These are phyloP conservation scores for Knoxia roxburghii DNA, from an alignment of 257 asterid species.

Conservation along the genomic window DNA sequence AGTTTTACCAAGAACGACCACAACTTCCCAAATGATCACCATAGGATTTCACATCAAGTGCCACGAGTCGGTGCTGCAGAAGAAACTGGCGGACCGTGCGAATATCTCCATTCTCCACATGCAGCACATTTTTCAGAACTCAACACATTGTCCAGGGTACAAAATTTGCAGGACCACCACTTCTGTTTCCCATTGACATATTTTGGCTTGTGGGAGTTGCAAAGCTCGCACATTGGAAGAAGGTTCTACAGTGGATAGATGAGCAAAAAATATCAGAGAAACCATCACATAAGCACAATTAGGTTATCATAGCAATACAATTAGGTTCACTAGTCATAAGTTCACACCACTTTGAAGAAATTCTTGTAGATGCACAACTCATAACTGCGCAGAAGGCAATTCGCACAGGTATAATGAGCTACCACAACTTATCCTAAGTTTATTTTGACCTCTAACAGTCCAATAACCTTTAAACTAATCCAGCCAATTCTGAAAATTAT, in stretches of 20 bases:
- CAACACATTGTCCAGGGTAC: slow-evolving; percentile 62
- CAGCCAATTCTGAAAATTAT: not conserved
- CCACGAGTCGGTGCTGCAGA: slow-evolving; percentile 52
- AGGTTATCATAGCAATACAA: no score
- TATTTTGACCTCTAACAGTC: not conserved
- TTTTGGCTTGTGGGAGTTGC: slow-evolving; percentile 54
- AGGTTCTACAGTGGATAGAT: slow-evolving; percentile 39
- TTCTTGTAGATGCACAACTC: not conserved
- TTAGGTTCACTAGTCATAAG: not conserved
- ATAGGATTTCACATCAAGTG: slow-evolving; percentile 37
- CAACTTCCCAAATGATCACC: not conserved
- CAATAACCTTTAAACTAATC: not conserved
- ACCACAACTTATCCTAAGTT: not conserved
- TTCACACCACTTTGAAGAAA: not conserved
- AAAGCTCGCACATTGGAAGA: slow-evolving; percentile 74
- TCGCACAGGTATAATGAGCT: not conserved
- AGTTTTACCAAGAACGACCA: not conserved
- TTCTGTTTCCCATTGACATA: slow-evolving; percentile 27
- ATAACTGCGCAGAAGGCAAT: not conserved
- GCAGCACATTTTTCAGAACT: slow-evolving; percentile 59
- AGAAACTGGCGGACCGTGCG: slow-evolving; percentile 61
- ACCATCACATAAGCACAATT: not conserved
- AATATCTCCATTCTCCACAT: slow-evolving; percentile 79
- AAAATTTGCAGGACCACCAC: slow-evolving; percentile 72
- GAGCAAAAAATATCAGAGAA: not conserved